Conservation (phyloP, 1,284 basidiomycete species). For the Trichosporon coremiiforme region DNA sequence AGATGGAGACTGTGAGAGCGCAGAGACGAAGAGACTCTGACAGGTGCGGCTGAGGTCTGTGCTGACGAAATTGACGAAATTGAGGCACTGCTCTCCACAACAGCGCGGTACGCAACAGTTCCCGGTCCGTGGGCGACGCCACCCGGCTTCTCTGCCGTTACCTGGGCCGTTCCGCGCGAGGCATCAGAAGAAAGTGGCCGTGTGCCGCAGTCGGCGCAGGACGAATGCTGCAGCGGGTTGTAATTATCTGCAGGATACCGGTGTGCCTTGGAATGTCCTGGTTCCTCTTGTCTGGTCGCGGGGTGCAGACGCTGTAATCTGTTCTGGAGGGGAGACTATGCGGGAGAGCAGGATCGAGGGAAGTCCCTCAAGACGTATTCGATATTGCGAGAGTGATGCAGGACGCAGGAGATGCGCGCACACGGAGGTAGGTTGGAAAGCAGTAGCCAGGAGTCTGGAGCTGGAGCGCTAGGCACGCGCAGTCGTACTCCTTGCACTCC, state of each 20-base stretch:
- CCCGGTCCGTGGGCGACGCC: not conserved
- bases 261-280: not conserved
- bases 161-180: too few relatives aligned
- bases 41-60: not conserved
- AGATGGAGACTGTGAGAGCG: too few relatives aligned
- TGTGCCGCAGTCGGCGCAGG: not conserved
- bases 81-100: not conserved
- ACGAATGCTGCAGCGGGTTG: not conserved
- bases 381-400: not conserved
- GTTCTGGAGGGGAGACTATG: too few relatives aligned
- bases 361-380: not conserved
- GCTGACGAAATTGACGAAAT: not conserved
- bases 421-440: not conserved
- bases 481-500: not conserved
- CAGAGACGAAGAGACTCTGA: too few relatives aligned
- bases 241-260: not conserved
- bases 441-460: slow-evolving; percentile 7
- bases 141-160: slow-evolving; percentile 1
- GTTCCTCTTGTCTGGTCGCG: not conserved
- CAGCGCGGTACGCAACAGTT: not conserved
- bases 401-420: not conserved
- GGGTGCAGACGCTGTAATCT: too few relatives aligned
- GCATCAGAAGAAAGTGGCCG: not conserved
- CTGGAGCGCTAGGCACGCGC: slow-evolving; percentile 4
- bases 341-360: not conserved